A percentile compares a stretch with the other conserved stretches of the same genome.
These are phyloP conservation scores for Magnaporthiopsis incrustans DNA, from an alignment of 2,329 filamentous ascomycete species.

Conservation along the genomic window DNA sequence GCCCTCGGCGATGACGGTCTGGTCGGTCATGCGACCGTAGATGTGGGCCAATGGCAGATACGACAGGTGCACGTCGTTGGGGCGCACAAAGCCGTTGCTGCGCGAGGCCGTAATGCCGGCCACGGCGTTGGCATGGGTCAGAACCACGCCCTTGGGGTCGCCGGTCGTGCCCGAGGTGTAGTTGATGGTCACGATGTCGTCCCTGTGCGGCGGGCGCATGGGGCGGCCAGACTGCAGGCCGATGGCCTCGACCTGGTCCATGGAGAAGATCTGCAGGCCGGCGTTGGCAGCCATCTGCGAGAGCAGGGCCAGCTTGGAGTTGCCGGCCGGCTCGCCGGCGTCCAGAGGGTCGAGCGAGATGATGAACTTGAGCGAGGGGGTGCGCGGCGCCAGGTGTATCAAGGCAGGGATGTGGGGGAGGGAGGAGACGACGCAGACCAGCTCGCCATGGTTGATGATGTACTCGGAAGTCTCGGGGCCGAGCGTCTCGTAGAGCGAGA, in stretches of 20 bases:
- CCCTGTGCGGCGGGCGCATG: conserved; percentile 61
- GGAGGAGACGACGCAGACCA: conserved; percentile 69
- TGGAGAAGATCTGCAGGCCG: conserved; percentile 71
- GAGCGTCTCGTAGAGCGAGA: conserved; percentile 94
- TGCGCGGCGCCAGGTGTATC: conserved; percentile 67
- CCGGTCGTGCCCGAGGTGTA: conserved; percentile 85
- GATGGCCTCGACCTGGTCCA: conserved; percentile 73
- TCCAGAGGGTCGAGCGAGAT: conserved; percentile 79
- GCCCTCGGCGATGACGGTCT: conserved; percentile 63
- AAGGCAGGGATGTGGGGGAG: conserved; percentile 74
- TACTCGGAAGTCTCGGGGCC: conserved; percentile 88
- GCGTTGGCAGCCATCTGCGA: conserved; percentile 64
- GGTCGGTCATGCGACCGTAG: conserved; percentile 78
- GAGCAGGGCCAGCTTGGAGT: conserved; percentile 73
- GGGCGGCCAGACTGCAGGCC: conserved; percentile 63
- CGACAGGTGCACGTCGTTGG: conserved; percentile 62
- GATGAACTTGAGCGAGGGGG: conserved; percentile 80
- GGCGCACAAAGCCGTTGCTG: conserved; percentile 39
- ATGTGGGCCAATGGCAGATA: conserved; percentile 95
- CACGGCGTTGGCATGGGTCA: conserved; percentile 76
- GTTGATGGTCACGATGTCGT: conserved; percentile 82
- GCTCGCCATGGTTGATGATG: conserved; percentile 83
- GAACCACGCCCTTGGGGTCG: conserved; percentile 71
- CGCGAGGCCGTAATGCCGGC: conserved; percentile 59
- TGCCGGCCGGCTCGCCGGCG: conserved; percentile 64